Evolutionary conservation across 768 basidiomycete genomes (phyloP).

Genomic region (Mycena albidolilacea): DNA sequence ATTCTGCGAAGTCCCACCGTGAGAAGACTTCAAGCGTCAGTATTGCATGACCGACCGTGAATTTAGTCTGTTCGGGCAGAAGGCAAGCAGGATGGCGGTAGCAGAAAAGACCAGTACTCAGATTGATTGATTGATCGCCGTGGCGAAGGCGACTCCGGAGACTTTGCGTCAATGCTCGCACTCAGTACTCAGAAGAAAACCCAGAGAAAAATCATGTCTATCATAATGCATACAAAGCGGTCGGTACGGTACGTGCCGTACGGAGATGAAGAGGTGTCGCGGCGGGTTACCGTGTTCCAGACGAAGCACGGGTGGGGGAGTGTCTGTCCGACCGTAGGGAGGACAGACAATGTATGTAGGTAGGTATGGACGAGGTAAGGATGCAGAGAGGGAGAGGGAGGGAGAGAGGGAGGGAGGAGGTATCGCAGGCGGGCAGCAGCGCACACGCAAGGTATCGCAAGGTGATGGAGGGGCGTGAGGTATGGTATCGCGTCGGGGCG

Average conservation of each 20-base stretch:
- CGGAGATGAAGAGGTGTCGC: slow-evolving; percentile 22
- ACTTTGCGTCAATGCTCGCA: no score
- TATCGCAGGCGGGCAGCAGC: slow-evolving; percentile 30
- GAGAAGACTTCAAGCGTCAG: no score
- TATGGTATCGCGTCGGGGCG: slow-evolving; percentile 12
- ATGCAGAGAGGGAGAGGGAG: background rate
- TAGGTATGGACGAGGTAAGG: background rate
- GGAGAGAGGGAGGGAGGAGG: background rate
- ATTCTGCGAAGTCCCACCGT: no score
- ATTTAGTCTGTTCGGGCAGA: no score
- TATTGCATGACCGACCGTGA: no score
- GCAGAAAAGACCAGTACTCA: no score
- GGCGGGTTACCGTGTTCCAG: background rate
- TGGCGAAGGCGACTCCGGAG: no score
- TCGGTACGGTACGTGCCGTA: background rate
- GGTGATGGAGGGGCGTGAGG: slow-evolving; percentile 23
- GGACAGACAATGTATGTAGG: background rate
- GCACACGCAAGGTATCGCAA: slow-evolving; percentile 28
- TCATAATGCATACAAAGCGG: slow-evolving; percentile 18
- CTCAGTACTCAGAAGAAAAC: background rate
- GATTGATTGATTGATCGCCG: no score
- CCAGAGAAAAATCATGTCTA: slow-evolving; percentile 31
- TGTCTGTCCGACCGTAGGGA: background rate
- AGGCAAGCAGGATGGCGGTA: no score
- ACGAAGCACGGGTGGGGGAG: background rate